Evolutionary conservation across 768 basidiomycete genomes (phyloP), one percentile per base, ranked within the genome.

Genomic region (Suillus alpinus): DNA sequence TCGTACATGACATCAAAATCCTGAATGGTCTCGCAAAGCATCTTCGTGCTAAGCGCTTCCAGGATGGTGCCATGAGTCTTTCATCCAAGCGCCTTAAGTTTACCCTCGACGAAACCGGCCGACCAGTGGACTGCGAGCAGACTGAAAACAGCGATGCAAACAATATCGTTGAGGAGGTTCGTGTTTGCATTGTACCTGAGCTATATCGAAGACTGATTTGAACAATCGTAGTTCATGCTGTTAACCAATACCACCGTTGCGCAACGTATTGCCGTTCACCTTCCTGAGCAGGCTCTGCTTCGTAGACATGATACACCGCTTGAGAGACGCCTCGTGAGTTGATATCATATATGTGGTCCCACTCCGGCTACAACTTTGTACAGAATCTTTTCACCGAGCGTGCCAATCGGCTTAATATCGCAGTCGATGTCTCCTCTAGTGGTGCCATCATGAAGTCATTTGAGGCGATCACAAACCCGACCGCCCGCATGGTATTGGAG

Each of bases 241-340:
- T 80, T 96, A 58, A 88, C 91, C 65, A 99, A 98, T 71, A 87
- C 88, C 37, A 80, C 92, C 13, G 90, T 95, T 43, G 95, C 97
- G 10, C 93, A 95, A 71, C 89, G 95, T 66, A 87, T 97, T 67
- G 96, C 96, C 40, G 88, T 95, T 26, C 87, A 94, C 67, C 84
- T 98, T 29, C 95, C 97, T 31, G 97, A 99, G 72, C 97, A 98
- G 73, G 92, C 96, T n/a, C 81, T 99, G 14, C 84, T 99, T 47
- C 89, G 97, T 63, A 89, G 97, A 59, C 95, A 98, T 68, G 97
- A 98, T 71, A 84, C 80, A 31, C 97, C 97, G 2, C 82, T 98
- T 59, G 95, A 97, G 55, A 88, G 97, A 62, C 89, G 97, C 49
- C 78, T 99, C 63, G 92, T 92, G 71, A 62, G 88, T 77, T 37